Evolutionary conservation across 257 asterid species (phyloP).

Genomic region (Handroanthus guayacan): DNA sequence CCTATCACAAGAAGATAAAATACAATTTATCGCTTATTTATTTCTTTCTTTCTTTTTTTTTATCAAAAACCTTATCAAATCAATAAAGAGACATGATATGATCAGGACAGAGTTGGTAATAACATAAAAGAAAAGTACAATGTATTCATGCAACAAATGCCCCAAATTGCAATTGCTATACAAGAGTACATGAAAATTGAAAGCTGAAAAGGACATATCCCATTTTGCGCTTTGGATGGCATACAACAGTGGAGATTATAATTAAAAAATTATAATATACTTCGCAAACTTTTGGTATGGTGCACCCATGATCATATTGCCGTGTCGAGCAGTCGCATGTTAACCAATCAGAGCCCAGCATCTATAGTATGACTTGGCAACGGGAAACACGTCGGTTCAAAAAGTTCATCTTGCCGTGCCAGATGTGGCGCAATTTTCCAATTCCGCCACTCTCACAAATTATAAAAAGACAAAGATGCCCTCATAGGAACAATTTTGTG

Average conservation of each 20-base stretch:
- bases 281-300: not conserved
- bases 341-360: constrained; percentile 29
- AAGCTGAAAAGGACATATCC: constrained; percentile 12
- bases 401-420: not conserved
- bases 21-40: no score
- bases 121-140: no score
- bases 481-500: not conserved
- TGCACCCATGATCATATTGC: not conserved
- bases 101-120: not conserved
- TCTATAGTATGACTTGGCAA: constrained; percentile 25
- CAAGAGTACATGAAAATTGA: not conserved
- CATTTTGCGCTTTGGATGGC: not conserved
- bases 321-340: constrained; percentile 19
- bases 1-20: no score
- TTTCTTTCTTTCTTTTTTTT: not conserved
- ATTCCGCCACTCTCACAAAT: not conserved
- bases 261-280: no score
- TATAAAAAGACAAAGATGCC: not conserved
- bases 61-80: no score
- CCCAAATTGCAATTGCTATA: no score
- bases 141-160: no score
- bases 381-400: constrained; percentile 14
- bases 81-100: no score
- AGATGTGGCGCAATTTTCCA: not conserved
- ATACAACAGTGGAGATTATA: not conserved